These are phyloP conservation scores for Xylaria hypoxylon DNA, from an alignment of 2,329 filamentous ascomycete genomes.

Conservation along the genomic window DNA sequence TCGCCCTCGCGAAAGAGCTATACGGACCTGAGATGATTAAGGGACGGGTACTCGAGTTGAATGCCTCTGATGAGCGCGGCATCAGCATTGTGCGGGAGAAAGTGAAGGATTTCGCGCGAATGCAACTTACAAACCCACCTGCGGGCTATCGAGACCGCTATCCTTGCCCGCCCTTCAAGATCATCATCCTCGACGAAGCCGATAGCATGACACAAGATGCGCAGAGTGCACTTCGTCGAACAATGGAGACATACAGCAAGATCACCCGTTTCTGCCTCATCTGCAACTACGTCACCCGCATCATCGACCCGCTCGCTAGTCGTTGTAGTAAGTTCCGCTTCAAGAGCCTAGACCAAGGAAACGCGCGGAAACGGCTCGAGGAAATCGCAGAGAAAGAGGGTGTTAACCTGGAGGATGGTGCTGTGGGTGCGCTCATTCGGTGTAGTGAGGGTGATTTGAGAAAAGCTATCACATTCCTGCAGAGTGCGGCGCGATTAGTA, in stretches of 20 bases:
- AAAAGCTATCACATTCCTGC: constrained; percentile 95
- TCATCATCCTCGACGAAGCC: constrained; percentile 97
- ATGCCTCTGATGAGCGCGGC: constrained; percentile 98
- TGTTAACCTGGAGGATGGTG: constrained; percentile 80
- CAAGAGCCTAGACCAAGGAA: constrained; percentile 91
- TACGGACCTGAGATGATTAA: constrained; percentile 96
- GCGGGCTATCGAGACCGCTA: constrained; percentile 75
- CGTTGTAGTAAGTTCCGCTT: constrained; percentile 98
- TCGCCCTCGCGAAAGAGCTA: constrained; percentile 95
- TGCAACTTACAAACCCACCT: constrained; percentile 88
- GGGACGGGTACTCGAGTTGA: constrained; percentile 95
- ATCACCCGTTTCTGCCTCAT: constrained; percentile 98
- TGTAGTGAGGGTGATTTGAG: constrained; percentile 94
- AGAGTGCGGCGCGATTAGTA: constrained; percentile 91
- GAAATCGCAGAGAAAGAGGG: constrained; percentile 86
- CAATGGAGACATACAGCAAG: constrained; percentile 97
- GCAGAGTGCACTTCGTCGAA: constrained; percentile 89
- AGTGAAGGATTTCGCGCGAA: constrained; percentile 97
- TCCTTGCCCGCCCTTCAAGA: constrained; percentile 97
- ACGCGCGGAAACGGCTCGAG: constrained; percentile 81
- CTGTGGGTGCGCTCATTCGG: constrained; percentile 83
- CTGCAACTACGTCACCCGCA: constrained; percentile 98
- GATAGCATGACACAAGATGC: constrained; percentile 99
- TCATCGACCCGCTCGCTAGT: constrained; percentile 94
- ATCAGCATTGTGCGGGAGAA: constrained; percentile 98